These are phyloP conservation scores for Micractinium sp. DNA, from an alignment of 139 green algal genomes.

Conservation along the genomic window DNA sequence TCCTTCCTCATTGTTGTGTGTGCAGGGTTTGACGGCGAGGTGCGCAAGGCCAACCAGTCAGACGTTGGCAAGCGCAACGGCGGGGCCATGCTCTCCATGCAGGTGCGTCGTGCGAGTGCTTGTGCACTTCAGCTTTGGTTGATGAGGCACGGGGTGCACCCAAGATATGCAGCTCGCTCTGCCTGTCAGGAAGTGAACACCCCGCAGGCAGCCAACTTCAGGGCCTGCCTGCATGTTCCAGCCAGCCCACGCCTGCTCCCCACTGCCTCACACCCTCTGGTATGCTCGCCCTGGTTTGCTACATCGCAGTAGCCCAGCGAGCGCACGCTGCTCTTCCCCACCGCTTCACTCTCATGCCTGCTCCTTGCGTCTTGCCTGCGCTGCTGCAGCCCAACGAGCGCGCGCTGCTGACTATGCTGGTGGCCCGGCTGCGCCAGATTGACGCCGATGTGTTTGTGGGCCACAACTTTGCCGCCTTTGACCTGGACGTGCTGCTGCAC, in stretches of 20 bases:
- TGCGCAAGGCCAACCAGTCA: slow-evolving; percentile 68
- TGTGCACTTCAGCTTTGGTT: background rate
- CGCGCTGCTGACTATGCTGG: slow-evolving; percentile 87
- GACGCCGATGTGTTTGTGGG: slow-evolving; percentile 96
- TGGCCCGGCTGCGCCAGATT: slow-evolving; percentile 79
- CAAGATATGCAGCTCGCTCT: too few species aligned
- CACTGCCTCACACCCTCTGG: too few species aligned
- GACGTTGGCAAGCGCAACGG: slow-evolving; percentile 71
- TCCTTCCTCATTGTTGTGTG: background rate
- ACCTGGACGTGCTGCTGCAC: slow-evolving; percentile 93
- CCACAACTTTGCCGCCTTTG: slow-evolving; percentile 94
- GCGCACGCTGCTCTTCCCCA: too few species aligned
- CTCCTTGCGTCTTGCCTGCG: background rate
- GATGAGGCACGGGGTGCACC: too few species aligned
- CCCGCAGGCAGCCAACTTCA: too few species aligned
- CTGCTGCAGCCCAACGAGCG: slow-evolving; percentile 75
- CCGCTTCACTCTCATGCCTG: too few species aligned
- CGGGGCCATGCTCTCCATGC: slow-evolving; percentile 68
- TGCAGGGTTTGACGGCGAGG: slow-evolving; percentile 84
- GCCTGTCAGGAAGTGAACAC: too few species aligned
- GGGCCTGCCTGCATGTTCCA: too few species aligned
- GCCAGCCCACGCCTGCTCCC: too few species aligned
- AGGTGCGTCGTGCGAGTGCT: background rate
- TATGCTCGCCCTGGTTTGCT: too few species aligned
- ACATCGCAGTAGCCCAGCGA: too few species aligned